phyloP scores from a whole-genome alignment of 2,329 filamentous ascomycete genomes.

The Alternaria tenuissima region DNA sequence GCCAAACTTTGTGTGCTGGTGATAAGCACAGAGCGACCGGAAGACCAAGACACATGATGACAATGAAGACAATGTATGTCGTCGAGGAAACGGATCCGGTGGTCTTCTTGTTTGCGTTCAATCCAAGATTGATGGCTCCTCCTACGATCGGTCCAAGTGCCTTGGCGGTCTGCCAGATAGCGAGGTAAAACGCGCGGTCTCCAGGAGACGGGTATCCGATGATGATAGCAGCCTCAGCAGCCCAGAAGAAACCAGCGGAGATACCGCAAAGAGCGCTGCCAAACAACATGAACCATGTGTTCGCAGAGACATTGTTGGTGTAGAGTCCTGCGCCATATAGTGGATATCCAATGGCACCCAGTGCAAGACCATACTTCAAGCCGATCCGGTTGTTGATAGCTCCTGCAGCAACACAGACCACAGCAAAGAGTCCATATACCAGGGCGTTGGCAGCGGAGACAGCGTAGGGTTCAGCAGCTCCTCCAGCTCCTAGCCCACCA shows the following conservation, averaged over 20 bases:
- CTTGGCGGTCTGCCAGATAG: constrained; percentile 48
- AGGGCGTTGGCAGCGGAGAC: constrained; percentile 46
- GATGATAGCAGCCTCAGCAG: constrained; percentile 53
- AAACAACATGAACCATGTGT: constrained; percentile 53
- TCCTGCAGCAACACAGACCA: constrained; percentile 45
- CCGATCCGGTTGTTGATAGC: constrained; percentile 52
- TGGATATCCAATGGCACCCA: constrained; percentile 56
- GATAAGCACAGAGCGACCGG: constrained; percentile 56
- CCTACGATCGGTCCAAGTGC: constrained; percentile 56
- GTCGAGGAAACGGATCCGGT: constrained; percentile 50
- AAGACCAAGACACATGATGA: constrained; percentile 58
- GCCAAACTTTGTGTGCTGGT: constrained; percentile 55
- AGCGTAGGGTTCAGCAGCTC: constrained; percentile 45
- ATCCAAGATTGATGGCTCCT: constrained; percentile 59
- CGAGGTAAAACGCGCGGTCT: constrained; percentile 49
- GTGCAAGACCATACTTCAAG: constrained; percentile 45
- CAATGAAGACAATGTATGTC: constrained; percentile 58
- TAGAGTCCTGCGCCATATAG: constrained; percentile 54
- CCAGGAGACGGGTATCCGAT: constrained; percentile 52
- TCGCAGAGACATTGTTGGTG: constrained; percentile 49
- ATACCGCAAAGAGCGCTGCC: constrained; percentile 52
- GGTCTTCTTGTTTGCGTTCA: constrained; percentile 54
- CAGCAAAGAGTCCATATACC: constrained; percentile 44
- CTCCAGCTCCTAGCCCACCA: constrained; percentile 44
- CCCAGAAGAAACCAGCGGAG: constrained; percentile 55